These are phyloP conservation scores for Penicillium sp. DNA, from an alignment of 2,329 filamentous ascomycete species.

Conservation along the genomic window DNA sequence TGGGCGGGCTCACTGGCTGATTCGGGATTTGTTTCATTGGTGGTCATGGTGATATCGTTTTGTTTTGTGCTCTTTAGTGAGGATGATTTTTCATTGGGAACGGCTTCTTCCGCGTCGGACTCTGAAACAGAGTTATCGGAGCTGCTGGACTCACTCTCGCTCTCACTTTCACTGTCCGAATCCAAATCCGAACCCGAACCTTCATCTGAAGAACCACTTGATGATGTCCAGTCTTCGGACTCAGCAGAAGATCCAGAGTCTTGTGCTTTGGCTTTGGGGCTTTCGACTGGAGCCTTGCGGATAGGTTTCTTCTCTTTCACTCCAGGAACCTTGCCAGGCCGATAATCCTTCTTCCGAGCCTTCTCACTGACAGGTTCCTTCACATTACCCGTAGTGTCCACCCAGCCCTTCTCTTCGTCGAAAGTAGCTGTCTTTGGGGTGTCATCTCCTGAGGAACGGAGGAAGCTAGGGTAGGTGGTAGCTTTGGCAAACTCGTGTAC, in stretches of 20 bases:
- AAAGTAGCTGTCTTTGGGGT: constrained; percentile 61
- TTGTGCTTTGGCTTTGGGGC: constrained; percentile 11
- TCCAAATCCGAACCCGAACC: constrained; percentile 17
- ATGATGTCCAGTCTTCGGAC: constrained; percentile 38
- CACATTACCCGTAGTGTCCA: constrained; percentile 74
- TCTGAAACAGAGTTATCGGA: constrained; percentile 30
- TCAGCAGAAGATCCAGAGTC: constrained; percentile 18
- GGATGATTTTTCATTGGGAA: constrained; percentile 9
- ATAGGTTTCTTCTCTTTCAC: constrained; percentile 29
- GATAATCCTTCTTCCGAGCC: constrained; percentile 29
- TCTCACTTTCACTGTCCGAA: neutral
- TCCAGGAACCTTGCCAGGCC: constrained; percentile 31
- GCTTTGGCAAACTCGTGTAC: constrained; percentile 91
- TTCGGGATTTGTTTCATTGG: constrained; percentile 8
- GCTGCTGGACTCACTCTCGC: constrained; percentile 25
- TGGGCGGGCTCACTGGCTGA: constrained; percentile 10
- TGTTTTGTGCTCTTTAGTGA: constrained; percentile 5
- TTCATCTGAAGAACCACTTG: constrained; percentile 36
- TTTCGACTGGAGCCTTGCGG: constrained; percentile 8
- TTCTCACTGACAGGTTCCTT: constrained; percentile 48
- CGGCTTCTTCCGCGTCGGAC: constrained; percentile 26
- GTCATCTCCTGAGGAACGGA: constrained; percentile 58
- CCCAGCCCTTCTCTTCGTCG: constrained; percentile 84
- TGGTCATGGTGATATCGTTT: constrained; percentile 6
- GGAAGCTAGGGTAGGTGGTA: constrained; percentile 76